Evolutionary conservation across 75 land plant genomes (phyloP).

Genomic region (Pinus taeda): DNA sequence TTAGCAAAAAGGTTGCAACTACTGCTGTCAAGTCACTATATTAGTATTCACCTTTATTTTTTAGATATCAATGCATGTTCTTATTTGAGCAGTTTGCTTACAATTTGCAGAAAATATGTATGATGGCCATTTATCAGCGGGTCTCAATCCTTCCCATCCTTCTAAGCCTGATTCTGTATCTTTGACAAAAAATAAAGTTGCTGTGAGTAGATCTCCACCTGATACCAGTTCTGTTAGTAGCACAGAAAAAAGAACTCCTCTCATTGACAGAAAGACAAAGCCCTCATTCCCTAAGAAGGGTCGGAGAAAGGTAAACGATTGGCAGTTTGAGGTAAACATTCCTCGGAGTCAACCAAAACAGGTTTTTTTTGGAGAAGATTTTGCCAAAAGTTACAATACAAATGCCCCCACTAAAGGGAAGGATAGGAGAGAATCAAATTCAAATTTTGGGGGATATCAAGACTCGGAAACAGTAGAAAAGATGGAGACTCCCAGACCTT

Average conservation of each 20-base stretch:
- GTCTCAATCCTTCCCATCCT: constrained; percentile 10
- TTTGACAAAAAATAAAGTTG: constrained; percentile 14
- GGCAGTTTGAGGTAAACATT: constrained; percentile 66
- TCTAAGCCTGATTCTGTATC: constrained; percentile 12
- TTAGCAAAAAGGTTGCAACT: no score
- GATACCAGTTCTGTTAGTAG: constrained; percentile 16
- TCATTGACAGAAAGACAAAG: constrained; percentile 38
- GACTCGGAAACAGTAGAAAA: neutral
- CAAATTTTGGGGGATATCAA: neutral
- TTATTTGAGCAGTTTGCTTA: constrained; percentile 3
- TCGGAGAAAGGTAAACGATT: constrained; percentile 36
- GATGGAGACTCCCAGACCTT: constrained; percentile 1
- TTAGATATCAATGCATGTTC: neutral
- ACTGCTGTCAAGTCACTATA: no score
- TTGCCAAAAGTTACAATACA: neutral
- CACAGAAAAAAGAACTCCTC: constrained; percentile 37
- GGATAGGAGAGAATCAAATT: constrained; percentile 1
- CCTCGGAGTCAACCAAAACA: constrained; percentile 17
- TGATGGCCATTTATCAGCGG: constrained; percentile 23
- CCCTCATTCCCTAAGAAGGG: constrained; percentile 45
- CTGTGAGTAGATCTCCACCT: constrained; percentile 32
- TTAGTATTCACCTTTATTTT: neutral
- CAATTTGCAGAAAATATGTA: constrained; percentile 22
- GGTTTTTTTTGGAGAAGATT: neutral
- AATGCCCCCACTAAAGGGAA: constrained; percentile 4